Base-by-base conservation (phyloP, 192 early-diverging fungal genomes). In the Gigaspora rosea region DNA sequence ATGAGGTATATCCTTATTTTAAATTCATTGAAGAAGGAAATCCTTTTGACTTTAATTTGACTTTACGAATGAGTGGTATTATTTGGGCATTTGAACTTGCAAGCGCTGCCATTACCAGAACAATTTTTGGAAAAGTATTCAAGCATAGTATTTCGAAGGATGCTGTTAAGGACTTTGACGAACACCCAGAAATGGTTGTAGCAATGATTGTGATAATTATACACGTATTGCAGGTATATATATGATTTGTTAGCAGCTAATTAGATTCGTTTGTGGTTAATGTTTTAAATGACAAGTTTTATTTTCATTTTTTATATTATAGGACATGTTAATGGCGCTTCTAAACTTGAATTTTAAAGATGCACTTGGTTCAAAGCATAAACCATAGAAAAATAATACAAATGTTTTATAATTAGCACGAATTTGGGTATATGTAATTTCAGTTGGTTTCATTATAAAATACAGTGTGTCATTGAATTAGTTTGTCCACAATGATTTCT, bases 71-170 rank as follows among this genome's bases (percentile, higher is more conserved):
- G 0, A 88, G 90, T 3, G 57, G 82, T 10, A 85, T 84, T 62
- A 88, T 91, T 22, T 93, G 92, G 92, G 74, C 80, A 49, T 88
- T 86, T 78, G 92, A 93, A 80, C 76, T 93, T 66, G 81, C 86
- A 3, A 88, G 88, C 62, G 84, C 90, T 18, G 86, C 84, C 9
- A 83, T 91, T 49, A 90, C 90, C 15, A 81, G 92, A 65, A 75
- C 15, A n/a, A 87, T 91, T n/a, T 90, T 90, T 67, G 85, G 87
- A 67, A 69, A 68, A 68, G 80, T 80, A 8, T 86, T 92, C 67
- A 78, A 79, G 2, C 90, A 88, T 64, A 82, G 88, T 71, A 86
- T 92, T 52, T 88, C 88, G 36, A 54, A 80, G n/a, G 88, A 91
- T 73, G 91, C 91, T 11, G 84, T 89, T 18, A 81, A 84, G 58